Evolutionary conservation across 768 basidiomycete species (phyloP).

Genomic region (Trametes meyenii): DNA sequence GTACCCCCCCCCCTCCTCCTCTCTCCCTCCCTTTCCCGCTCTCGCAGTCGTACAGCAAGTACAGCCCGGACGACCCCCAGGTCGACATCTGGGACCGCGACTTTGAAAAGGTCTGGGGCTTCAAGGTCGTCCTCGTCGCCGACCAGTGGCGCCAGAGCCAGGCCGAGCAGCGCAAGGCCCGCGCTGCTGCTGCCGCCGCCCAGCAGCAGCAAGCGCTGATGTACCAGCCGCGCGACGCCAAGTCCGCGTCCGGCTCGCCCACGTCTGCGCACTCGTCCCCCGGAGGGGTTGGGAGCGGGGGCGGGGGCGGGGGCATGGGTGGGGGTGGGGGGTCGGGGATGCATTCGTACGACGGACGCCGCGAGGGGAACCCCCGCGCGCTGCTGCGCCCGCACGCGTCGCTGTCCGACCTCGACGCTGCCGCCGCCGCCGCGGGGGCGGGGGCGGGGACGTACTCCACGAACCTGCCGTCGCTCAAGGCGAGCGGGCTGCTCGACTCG

Average conservation of each 20-base stretch:
- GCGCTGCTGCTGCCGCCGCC: slow-evolving; percentile 9
- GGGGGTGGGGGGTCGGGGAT: background rate
- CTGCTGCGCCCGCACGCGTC: slow-evolving; percentile 18
- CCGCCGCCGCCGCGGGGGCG: background rate
- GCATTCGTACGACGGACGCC: slow-evolving; percentile 16
- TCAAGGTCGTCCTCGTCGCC: slow-evolving; percentile 37
- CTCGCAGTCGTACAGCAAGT: slow-evolving; percentile 65
- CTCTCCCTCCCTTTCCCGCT: background rate
- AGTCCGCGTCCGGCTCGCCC: slow-evolving; percentile 19
- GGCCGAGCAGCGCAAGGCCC: slow-evolving; percentile 22
- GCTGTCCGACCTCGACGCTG: slow-evolving; percentile 16
- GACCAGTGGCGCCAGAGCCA: slow-evolving; percentile 34
- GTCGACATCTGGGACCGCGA: slow-evolving; percentile 62
- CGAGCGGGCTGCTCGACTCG: slow-evolving; percentile 69
- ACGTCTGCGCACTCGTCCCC: slow-evolving; percentile 19
- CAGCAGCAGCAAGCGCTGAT: slow-evolving; percentile 4
- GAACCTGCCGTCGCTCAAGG: slow-evolving; percentile 73
- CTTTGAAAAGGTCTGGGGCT: slow-evolving; percentile 70
- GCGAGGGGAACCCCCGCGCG: slow-evolving; percentile 16
- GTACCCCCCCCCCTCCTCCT: no score
- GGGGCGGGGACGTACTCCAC: slow-evolving; percentile 14
- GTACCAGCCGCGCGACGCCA: slow-evolving; percentile 9
- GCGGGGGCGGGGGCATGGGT: background rate
- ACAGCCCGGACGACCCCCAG: slow-evolving; percentile 57
- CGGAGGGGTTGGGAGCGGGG: background rate